Conservation (phyloP, 116 monocot species). For the Cymodocea nodosa region DNA sequence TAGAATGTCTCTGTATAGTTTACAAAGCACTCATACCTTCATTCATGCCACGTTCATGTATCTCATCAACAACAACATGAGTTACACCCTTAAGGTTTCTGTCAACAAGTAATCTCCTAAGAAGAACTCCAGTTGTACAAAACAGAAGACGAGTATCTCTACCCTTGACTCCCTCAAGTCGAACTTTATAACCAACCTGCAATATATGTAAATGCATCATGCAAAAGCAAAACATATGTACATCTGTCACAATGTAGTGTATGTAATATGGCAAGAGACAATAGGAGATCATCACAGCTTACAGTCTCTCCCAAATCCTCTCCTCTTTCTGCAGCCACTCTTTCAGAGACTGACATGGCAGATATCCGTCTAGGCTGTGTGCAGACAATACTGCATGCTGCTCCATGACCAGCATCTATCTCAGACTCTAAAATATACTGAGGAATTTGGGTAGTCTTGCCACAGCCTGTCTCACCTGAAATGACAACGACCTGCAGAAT, state of each 20-base stretch:
- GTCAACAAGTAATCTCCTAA: slow-evolving; percentile 81
- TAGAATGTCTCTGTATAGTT: neutral
- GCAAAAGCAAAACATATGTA: neutral
- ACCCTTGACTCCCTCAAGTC: slow-evolving; percentile 92
- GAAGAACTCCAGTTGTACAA: slow-evolving; percentile 89
- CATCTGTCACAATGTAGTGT: neutral
- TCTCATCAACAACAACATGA: slow-evolving; percentile 98
- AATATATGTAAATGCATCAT: neutral
- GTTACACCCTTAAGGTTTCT: slow-evolving; percentile 86
- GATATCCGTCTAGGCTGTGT: slow-evolving; percentile 97
- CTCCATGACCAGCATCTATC: slow-evolving; percentile 83
- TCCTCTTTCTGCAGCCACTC: slow-evolving; percentile 94
- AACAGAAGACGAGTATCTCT: slow-evolving; percentile 84
- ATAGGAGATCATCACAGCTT: slow-evolving; percentile 8
- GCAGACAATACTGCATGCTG: slow-evolving; percentile 78
- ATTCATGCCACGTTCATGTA: slow-evolving; percentile 99
- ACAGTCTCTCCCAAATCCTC: slow-evolving; percentile 96
- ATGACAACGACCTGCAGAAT: slow-evolving; percentile 55
- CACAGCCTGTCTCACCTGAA: slow-evolving; percentile 98
- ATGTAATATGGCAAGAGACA: too few relatives aligned
- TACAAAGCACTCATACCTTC: slow-evolving; percentile 46
- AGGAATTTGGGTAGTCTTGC: slow-evolving; percentile 95
- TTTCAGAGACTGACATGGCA: slow-evolving; percentile 95
- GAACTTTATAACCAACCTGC: slow-evolving; percentile 97
- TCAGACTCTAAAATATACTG: slow-evolving; percentile 97